These are phyloP conservation scores for Trypanosoma platydactyli DNA, from an alignment of 208 protist genomes.

Conservation along the genomic window DNA sequence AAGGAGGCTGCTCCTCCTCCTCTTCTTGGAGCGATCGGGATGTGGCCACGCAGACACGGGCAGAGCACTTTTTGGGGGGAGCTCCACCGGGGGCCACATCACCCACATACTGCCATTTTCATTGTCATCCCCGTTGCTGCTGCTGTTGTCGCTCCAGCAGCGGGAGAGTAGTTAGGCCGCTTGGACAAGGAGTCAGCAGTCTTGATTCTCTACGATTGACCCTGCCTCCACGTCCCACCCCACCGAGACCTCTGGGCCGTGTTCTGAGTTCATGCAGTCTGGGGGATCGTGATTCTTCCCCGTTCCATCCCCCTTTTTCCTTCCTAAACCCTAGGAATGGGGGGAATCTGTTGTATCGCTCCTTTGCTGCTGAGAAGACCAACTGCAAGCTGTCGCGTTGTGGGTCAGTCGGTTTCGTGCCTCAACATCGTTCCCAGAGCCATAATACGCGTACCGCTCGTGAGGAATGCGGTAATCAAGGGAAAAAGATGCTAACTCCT, in stretches of 20 bases:
- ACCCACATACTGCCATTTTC: background rate
- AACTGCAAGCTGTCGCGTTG: too few relatives aligned
- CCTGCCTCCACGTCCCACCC: background rate
- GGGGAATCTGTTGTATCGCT: background rate
- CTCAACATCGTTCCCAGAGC: background rate
- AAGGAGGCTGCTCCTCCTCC: too few relatives aligned
- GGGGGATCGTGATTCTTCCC: background rate
- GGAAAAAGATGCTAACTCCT: background rate
- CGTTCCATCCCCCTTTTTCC: background rate
- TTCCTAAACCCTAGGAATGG: background rate
- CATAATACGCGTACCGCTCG: background rate
- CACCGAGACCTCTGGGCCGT: slow-evolving; percentile 8
- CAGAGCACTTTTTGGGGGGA: background rate
- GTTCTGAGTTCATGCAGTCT: background rate
- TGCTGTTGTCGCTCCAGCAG: too few relatives aligned
- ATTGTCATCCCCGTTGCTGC: too few relatives aligned
- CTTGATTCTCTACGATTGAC: background rate
- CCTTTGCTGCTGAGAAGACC: too few relatives aligned
- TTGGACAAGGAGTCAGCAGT: background rate
- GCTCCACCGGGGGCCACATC: background rate
- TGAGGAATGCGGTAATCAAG: background rate
- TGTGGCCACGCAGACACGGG: background rate
- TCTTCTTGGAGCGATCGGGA: background rate
- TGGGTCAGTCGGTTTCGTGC: too few relatives aligned
- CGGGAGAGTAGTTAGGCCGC: too few relatives aligned